Percentiles rank a stretch among this genome's conserved stretches.
phyloP scores from a whole-genome alignment of 495 filamentous ascomycete genomes.

The Hypoxylon crocopeplum region DNA sequence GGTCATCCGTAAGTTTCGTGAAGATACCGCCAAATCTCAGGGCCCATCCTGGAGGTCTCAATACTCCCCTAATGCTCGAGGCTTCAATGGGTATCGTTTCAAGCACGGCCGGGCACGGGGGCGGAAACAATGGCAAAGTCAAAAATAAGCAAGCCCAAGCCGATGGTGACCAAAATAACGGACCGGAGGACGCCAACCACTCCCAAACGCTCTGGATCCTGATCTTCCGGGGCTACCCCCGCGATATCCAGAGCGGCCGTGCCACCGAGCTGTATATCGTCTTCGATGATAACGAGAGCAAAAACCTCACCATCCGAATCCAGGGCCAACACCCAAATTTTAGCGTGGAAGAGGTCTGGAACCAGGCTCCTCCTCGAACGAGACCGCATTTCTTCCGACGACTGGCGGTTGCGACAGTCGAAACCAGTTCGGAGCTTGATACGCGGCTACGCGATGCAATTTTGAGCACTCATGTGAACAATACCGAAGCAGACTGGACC shows the following conservation, averaged over 20 bases:
- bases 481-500: slow-evolving; percentile 38
- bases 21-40: slow-evolving; percentile 15
- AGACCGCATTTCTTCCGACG: slow-evolving; percentile 40
- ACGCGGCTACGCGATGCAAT: slow-evolving; percentile 38
- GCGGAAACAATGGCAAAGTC: slow-evolving; percentile 24
- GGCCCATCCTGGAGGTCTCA: slow-evolving; percentile 12
- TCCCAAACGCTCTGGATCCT: slow-evolving; percentile 36
- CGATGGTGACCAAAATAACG: not conserved
- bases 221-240: slow-evolving; percentile 39
- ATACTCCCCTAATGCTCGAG: slow-evolving; percentile 28
- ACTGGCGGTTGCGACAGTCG: slow-evolving; percentile 41
- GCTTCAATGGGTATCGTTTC: slow-evolving; percentile 33
- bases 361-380: slow-evolving; percentile 38
- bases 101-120: slow-evolving; percentile 31
- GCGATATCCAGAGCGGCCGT: slow-evolving; percentile 41
- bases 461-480: slow-evolving; percentile 38
- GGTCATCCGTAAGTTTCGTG: slow-evolving; percentile 13
- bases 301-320: slow-evolving; percentile 42
- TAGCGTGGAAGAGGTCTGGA: slow-evolving; percentile 37
- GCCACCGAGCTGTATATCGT: slow-evolving; percentile 40
- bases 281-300: slow-evolving; percentile 40
- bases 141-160: slow-evolving; percentile 16
- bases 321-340: slow-evolving; percentile 38
- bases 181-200: slow-evolving; percentile 18
- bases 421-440: slow-evolving; percentile 30